These are phyloP conservation scores for Quercus mongolica DNA, from an alignment of 306 rosid genomes.

Conservation along the genomic window DNA sequence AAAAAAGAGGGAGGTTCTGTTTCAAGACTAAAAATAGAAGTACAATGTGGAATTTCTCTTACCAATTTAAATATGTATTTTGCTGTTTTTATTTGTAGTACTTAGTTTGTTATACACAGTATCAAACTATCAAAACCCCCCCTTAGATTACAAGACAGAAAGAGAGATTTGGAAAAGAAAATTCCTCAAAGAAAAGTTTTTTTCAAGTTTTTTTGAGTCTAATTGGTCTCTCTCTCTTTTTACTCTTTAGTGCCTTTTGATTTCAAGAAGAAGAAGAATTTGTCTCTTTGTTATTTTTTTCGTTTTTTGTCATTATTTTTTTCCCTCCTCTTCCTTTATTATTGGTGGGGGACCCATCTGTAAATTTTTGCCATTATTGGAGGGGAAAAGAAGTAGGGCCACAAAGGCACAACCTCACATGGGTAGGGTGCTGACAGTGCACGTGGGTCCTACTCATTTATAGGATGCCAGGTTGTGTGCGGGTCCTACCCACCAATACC, in stretches of 20 bases:
- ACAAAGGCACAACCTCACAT: slow-evolving; percentile 51
- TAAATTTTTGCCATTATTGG: slow-evolving; percentile 33
- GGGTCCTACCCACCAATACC: slow-evolving; percentile 51
- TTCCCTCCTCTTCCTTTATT: neutral
- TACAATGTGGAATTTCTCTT: slow-evolving; percentile 20
- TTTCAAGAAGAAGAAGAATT: slow-evolving; percentile 14
- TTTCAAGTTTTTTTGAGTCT: slow-evolving; percentile 14
- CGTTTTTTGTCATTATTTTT: neutral
- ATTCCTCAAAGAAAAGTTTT: too few species aligned
- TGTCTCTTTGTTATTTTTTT: slow-evolving; percentile 26
- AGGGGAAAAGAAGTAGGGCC: slow-evolving; percentile 28
- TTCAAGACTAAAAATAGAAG: neutral
- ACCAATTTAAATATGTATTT: neutral
- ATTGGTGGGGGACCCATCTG: slow-evolving; percentile 33
- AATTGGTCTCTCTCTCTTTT: neutral
- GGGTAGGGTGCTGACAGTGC: slow-evolving; percentile 67
- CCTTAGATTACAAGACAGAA: slow-evolving; percentile 30
- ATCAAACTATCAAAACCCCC: slow-evolving; percentile 12
- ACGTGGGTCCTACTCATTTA: slow-evolving; percentile 40
- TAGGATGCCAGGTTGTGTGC: slow-evolving; percentile 47
- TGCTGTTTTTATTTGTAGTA: slow-evolving; percentile 26
- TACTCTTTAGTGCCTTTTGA: neutral
- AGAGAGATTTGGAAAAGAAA: slow-evolving; percentile 41
- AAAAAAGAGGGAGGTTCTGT: neutral
- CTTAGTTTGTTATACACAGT: slow-evolving; percentile 34